Conservation (phyloP, 192 early-diverging fungal genomes). For the Mortierella hygrophila region DNA sequence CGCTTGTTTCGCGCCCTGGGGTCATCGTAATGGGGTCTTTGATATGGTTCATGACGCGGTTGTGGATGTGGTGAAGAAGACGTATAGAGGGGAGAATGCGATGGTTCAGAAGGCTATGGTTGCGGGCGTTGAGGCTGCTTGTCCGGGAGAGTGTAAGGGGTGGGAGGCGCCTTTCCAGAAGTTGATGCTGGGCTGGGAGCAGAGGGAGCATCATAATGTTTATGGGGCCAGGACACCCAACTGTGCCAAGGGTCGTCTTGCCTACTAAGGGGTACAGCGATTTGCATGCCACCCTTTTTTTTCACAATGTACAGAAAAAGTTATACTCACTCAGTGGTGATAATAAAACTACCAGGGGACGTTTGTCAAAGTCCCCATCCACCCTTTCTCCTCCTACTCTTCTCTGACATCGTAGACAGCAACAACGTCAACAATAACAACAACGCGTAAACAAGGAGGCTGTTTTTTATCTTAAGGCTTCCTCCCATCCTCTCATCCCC, state of each 20-base stretch:
- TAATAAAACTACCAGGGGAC: neutral
- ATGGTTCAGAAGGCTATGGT: slow-evolving; percentile 9
- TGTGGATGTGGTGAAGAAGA: neutral
- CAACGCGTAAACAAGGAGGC: too few relatives aligned
- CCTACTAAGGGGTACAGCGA: neutral
- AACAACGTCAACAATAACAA: too few relatives aligned
- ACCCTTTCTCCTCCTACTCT: too few relatives aligned
- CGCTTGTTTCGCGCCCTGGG: slow-evolving; percentile 31
- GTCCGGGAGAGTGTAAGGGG: slow-evolving; percentile 7
- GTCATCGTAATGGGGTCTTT: slow-evolving; percentile 13
- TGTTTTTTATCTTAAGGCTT: too few relatives aligned
- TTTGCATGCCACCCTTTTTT: neutral
- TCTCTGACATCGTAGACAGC: too few relatives aligned
- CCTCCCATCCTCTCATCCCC: too few relatives aligned
- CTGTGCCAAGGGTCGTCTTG: slow-evolving; percentile 18
- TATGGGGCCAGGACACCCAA: slow-evolving; percentile 20
- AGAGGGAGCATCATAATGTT: slow-evolving; percentile 14
- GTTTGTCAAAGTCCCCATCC: too few relatives aligned
- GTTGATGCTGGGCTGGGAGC: slow-evolving; percentile 33
- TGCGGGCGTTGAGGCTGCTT: neutral
- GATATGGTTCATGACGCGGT: slow-evolving; percentile 13
- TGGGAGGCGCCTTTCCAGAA: slow-evolving; percentile 28
- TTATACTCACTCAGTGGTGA: too few relatives aligned
- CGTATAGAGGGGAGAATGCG: neutral
- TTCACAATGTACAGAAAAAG: neutral